Conservation (phyloP, 495 filamentous ascomycete genomes). For the Astrothelium subdiscretum region DNA sequence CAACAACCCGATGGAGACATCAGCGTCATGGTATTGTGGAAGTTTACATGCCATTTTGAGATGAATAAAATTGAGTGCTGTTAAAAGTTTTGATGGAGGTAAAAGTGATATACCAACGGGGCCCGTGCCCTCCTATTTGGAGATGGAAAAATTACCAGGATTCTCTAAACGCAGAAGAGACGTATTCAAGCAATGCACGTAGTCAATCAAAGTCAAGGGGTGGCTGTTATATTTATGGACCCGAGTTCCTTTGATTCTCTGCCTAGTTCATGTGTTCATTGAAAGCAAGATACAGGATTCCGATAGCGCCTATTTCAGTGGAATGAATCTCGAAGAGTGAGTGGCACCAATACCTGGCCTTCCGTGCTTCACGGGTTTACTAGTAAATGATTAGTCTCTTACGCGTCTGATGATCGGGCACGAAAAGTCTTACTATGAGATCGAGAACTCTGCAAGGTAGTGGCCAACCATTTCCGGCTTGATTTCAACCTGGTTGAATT, state of each 20-base stretch:
- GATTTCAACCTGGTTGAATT: conserved; percentile 99
- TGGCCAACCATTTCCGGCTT: conserved; percentile 99
- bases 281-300: neutral
- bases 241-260: neutral
- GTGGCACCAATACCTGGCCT: conserved; percentile 99
- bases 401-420: neutral
- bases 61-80: neutral
- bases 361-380: conserved; percentile 99
- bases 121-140: too few species aligned
- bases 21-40: neutral
- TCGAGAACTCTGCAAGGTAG: conserved; percentile 98
- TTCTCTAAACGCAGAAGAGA: too few species aligned
- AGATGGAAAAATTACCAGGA: too few species aligned
- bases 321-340: conserved; percentile 99
- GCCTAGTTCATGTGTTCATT: neutral
- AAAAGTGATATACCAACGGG: too few species aligned
- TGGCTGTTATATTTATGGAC: neutral
- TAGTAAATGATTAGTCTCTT: conserved; percentile 35
- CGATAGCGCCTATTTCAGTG: conserved; percentile 71
- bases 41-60: neutral
- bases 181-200: too few species aligned
- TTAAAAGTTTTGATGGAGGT: too few species aligned
- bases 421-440: conserved; percentile 79
- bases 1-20: neutral
- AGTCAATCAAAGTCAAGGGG: too few species aligned